A percentile compares a stretch with the other conserved stretches of the same genome.
phyloP scores from a whole-genome alignment of 345 rosid genomes.

The Populus euphratica region DNA sequence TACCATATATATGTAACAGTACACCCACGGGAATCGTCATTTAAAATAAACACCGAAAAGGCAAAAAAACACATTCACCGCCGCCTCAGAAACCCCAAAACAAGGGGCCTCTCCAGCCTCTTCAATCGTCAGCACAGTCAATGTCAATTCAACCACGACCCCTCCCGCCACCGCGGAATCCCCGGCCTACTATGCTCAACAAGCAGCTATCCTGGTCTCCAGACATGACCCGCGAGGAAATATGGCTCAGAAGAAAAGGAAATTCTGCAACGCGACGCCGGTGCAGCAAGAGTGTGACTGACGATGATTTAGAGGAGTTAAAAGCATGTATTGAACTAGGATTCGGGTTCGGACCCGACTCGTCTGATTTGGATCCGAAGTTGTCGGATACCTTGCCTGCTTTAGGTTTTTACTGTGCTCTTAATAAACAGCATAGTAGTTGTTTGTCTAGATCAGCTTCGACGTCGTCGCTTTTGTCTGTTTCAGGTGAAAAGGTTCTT shows the following conservation, averaged over 20 bases:
- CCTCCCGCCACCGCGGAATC: constrained; percentile 11
- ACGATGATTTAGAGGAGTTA: constrained; percentile 80
- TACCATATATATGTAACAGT: neutral
- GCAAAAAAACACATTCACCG: neutral
- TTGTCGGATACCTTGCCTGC: constrained; percentile 70
- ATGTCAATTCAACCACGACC: neutral
- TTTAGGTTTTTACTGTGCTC: constrained; percentile 63
- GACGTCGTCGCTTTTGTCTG: constrained; percentile 50
- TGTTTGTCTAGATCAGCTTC: constrained; percentile 62
- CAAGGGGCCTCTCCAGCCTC: no score
- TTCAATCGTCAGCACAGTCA: no score
- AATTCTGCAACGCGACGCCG: constrained; percentile 16
- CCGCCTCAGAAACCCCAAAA: no score
- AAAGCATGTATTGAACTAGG: constrained; percentile 82
- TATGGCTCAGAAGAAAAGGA: constrained; percentile 58
- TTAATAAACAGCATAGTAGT: constrained; percentile 52
- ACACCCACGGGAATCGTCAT: neutral
- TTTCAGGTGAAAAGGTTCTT: constrained; percentile 42
- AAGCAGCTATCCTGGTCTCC: constrained; percentile 84
- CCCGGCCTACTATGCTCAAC: constrained; percentile 24
- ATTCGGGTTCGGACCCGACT: constrained; percentile 65
- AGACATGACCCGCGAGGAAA: constrained; percentile 64
- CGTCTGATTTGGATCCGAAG: constrained; percentile 65
- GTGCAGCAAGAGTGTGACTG: constrained; percentile 55
- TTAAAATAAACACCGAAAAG: neutral